Evolutionary conservation across 768 basidiomycete genomes (phyloP).

Genomic region (Leccinum incarnatum): DNA sequence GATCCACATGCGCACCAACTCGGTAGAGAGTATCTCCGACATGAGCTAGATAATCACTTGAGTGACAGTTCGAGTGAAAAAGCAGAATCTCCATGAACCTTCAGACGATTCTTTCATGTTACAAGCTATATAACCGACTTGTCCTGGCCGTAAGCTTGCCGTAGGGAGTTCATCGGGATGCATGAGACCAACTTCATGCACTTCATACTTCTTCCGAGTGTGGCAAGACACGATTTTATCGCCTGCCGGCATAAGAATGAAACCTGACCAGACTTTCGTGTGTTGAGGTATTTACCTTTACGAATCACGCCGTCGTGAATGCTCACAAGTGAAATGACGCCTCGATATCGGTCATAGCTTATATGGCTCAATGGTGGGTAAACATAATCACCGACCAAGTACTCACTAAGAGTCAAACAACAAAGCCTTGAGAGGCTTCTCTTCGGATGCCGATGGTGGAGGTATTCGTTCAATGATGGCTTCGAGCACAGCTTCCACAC

Average conservation of each 20-base stretch:
- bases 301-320: constrained; percentile 76
- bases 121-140: constrained; percentile 88
- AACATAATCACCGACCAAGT: background rate
- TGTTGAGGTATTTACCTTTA: constrained; percentile 54
- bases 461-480: constrained; percentile 86
- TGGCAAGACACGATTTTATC: constrained; percentile 87
- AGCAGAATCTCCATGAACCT: constrained; percentile 44
- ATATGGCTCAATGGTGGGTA: constrained; percentile 7
- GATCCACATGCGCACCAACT: constrained; percentile 67
- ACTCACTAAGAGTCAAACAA: constrained; percentile 90
- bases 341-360: constrained; percentile 93
- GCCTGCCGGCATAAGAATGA: constrained; percentile 42
- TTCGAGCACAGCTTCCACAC: constrained; percentile 71
- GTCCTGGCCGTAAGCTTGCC: constrained; percentile 63
- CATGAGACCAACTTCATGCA: constrained; percentile 86
- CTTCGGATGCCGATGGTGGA: constrained; percentile 57
- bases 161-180: constrained; percentile 86
- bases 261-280: background rate
- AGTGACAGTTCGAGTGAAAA: background rate
- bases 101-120: constrained; percentile 98
- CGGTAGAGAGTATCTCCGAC: constrained; percentile 92
- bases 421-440: constrained; percentile 72
- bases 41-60: constrained; percentile 53
- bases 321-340: constrained; percentile 89
- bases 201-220: constrained; percentile 85